Conservation (phyloP, 2,329 filamentous ascomycete species). For the Elsinoe necatrix region DNA sequence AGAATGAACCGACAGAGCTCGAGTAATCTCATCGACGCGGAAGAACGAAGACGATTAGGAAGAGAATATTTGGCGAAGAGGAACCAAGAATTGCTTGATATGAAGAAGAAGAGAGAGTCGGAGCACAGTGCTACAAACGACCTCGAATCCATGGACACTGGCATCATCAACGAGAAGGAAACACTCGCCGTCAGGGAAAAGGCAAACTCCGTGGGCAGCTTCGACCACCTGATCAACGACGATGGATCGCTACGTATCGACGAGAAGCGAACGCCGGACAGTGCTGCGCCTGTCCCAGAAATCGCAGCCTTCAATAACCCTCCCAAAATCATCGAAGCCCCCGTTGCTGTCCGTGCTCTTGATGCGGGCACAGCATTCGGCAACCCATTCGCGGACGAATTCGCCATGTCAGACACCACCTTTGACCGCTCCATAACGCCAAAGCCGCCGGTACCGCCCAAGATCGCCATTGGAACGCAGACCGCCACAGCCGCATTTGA, state of each 20-base stretch:
- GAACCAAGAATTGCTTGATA: constrained; percentile 29
- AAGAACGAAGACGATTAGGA: constrained; percentile 29
- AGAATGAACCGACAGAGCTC: constrained; percentile 14
- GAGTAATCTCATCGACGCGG: constrained; percentile 24
- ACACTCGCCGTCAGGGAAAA: constrained; percentile 16
- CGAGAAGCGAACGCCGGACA: constrained; percentile 2
- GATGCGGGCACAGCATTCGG: constrained; percentile 33
- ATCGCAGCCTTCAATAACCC: not conserved
- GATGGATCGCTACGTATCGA: constrained; percentile 31
- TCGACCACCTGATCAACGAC: constrained; percentile 34
- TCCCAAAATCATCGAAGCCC: not conserved
- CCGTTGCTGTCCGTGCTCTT: constrained; percentile 29
- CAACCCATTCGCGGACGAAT: constrained; percentile 41
- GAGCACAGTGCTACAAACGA: constrained; percentile 16
- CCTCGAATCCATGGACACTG: constrained; percentile 15
- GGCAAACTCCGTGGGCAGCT: constrained; percentile 23
- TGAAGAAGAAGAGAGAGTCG: constrained; percentile 24
- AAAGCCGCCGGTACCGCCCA: constrained; percentile 39
- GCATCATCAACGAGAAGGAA: constrained; percentile 22
- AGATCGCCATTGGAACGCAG: constrained; percentile 28
- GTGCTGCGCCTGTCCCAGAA: not conserved
- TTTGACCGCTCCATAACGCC: constrained; percentile 35
- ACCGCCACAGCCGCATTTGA: not conserved
- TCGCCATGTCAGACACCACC: constrained; percentile 27
- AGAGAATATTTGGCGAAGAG: constrained; percentile 30